Evolutionary conservation across 495 filamentous ascomycete genomes (phyloP).

Genomic region (Podospora bellae-mahoneyi): DNA sequence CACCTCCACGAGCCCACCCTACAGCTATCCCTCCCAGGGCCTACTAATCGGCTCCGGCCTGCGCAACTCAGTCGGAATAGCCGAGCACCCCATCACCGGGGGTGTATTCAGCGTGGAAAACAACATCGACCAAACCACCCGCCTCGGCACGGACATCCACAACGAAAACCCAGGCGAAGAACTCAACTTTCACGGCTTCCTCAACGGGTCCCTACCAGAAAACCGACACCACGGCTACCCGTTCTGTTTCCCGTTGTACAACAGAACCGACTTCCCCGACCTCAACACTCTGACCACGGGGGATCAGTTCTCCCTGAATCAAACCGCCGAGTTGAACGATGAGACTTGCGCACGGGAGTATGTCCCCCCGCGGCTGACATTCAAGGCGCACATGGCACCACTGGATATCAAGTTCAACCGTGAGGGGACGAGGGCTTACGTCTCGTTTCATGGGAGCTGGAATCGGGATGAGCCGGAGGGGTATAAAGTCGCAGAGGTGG

Average conservation of each 20-base stretch:
- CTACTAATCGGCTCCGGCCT: constrained; percentile 65
- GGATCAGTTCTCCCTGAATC: constrained; percentile 37
- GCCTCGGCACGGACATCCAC: constrained; percentile 57
- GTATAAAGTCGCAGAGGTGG: constrained; percentile 52
- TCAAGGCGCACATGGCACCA: constrained; percentile 59
- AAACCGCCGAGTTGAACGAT: constrained; percentile 40
- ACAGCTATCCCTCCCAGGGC: constrained; percentile 47
- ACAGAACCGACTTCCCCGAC: constrained; percentile 34
- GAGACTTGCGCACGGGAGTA: constrained; percentile 41
- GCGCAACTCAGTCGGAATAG: constrained; percentile 67
- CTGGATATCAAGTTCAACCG: constrained; percentile 56
- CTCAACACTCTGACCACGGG: constrained; percentile 30
- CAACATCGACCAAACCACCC: constrained; percentile 59
- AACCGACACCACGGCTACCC: constrained; percentile 66
- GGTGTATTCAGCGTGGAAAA: constrained; percentile 71
- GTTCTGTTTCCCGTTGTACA: constrained; percentile 62
- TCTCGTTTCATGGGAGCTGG: constrained; percentile 51
- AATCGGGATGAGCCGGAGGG: constrained; percentile 51
- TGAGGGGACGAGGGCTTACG: constrained; percentile 25
- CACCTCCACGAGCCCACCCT: constrained; percentile 40
- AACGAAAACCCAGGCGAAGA: constrained; percentile 71
- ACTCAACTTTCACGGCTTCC: constrained; percentile 65
- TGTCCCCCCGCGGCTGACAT: constrained; percentile 49
- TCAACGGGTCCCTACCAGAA: constrained; percentile 41
- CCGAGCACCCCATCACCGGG: constrained; percentile 49